phyloP scores from a whole-genome alignment of 164 flowering plant genomes.

The Houttuynia cordata region DNA sequence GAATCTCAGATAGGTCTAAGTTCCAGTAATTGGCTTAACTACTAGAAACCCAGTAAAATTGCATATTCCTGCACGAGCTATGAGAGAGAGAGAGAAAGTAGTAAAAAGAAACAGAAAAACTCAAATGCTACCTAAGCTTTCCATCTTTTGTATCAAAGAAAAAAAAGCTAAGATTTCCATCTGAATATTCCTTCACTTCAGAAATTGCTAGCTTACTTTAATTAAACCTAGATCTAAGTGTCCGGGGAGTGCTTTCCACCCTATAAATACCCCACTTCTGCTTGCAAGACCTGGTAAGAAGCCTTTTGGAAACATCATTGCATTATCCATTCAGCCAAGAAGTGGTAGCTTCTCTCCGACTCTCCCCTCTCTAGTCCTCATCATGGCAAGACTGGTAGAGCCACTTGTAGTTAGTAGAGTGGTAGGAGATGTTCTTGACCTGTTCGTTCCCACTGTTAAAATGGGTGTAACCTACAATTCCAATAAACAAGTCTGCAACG shows the following conservation, averaged over 20 bases:
- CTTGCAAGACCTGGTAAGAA: slow-evolving; percentile 15
- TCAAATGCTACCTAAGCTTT: too few species aligned
- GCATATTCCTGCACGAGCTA: too few species aligned
- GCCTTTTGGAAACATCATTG: slow-evolving; percentile 1
- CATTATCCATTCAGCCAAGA: neutral
- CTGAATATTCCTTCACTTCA: too few species aligned
- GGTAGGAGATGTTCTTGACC: slow-evolving; percentile 48
- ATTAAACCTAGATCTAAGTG: too few species aligned
- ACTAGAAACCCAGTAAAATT: too few species aligned
- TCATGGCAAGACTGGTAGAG: slow-evolving; percentile 31
- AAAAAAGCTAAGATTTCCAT: too few species aligned
- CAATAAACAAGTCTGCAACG: slow-evolving; percentile 38
- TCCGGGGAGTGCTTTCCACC: neutral
- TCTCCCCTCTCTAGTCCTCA: neutral
- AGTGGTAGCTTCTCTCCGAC: neutral
- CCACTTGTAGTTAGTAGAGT: slow-evolving; percentile 48
- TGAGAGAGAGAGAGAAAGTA: too few species aligned
- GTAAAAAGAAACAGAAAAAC: too few species aligned
- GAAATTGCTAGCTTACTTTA: too few species aligned
- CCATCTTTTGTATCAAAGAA: too few species aligned
- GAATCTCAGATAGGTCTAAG: too few species aligned
- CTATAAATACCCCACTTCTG: slow-evolving; percentile 19
- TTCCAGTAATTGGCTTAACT: too few species aligned
- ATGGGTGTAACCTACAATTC: slow-evolving; percentile 39
- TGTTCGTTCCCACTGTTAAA: slow-evolving; percentile 24